Percentiles rank a stretch among this genome's conserved stretches.
Evolutionary conservation across 2,329 filamentous ascomycete genomes (phyloP).

Genomic region (Alternaria viburni): DNA sequence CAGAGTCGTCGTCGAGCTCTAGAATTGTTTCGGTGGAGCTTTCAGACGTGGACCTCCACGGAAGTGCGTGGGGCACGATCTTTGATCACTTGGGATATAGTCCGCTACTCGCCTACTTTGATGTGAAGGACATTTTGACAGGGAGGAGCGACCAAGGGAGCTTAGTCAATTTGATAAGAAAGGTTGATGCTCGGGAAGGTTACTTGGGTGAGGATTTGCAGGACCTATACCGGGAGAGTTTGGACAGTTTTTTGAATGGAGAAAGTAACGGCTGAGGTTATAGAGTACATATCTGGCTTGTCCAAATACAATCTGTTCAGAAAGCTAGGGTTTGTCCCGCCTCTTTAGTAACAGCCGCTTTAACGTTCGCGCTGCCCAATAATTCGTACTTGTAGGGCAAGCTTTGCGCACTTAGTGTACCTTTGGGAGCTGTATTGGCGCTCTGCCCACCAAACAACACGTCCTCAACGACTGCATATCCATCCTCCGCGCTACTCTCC

Average conservation of each 20-base stretch:
- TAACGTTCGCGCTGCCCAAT: slow-evolving; percentile 58
- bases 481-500: slow-evolving; percentile 57
- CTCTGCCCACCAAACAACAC: slow-evolving; percentile 50
- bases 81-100: neutral
- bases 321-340: slow-evolving; percentile 26
- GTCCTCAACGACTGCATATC: slow-evolving; percentile 53
- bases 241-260: neutral
- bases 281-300: neutral
- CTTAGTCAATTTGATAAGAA: neutral
- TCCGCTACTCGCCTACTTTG: neutral
- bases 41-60: neutral
- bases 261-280: neutral
- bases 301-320: neutral
- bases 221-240: neutral
- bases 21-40: neutral
- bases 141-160: neutral
- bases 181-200: neutral
- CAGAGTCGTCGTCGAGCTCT: neutral
- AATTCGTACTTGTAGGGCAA: slow-evolving; percentile 60
- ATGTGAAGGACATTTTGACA: neutral
- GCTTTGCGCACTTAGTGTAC: slow-evolving; percentile 54
- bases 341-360: slow-evolving; percentile 50
- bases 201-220: neutral
- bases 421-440: slow-evolving; percentile 56
- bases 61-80: neutral